Conservation (phyloP, 371 early-diverging fungal genomes). For the Fennellomyces sp. region DNA sequence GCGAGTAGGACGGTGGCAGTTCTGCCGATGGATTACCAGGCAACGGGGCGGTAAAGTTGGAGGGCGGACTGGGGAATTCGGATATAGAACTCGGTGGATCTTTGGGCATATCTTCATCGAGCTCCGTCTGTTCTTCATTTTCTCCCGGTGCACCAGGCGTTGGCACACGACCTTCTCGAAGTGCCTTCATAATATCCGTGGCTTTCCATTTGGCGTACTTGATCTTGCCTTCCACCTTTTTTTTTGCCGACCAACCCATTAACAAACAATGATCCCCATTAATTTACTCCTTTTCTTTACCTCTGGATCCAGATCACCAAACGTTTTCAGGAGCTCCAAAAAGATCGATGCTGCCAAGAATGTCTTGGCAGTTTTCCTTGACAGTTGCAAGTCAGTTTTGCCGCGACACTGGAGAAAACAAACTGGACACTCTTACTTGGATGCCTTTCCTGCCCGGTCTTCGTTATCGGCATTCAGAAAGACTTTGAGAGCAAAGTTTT, state of each 20-base stretch:
- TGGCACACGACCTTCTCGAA: constrained; percentile 86
- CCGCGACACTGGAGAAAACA: no score
- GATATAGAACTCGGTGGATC: constrained; percentile 38
- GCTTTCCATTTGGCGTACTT: constrained; percentile 97
- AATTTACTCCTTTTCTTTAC: constrained; percentile 28
- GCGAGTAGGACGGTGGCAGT: constrained; percentile 22
- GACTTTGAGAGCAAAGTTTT: constrained; percentile 89
- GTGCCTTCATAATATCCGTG: constrained; percentile 88
- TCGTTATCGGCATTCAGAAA: constrained; percentile 93
- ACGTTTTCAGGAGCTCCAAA: constrained; percentile 79
- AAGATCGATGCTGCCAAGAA: constrained; percentile 86
- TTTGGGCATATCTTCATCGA: constrained; percentile 4
- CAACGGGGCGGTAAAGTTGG: constrained; percentile 48
- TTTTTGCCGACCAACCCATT: not conserved
- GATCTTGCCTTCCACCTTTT: constrained; percentile 82
- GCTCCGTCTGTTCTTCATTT: constrained; percentile 4
- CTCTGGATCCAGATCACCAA: constrained; percentile 78
- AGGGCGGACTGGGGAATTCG: constrained; percentile 55
- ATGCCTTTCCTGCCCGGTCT: constrained; percentile 79
- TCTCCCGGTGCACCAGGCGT: constrained; percentile 63
- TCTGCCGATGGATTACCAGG: constrained; percentile 11
- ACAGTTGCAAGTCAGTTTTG: no score
- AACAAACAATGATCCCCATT: no score
- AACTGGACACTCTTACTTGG: no score
- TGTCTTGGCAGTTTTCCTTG: constrained; percentile 85